Conservation (phyloP, 2,329 filamentous ascomycete species). For the Dactylellina sp. region DNA sequence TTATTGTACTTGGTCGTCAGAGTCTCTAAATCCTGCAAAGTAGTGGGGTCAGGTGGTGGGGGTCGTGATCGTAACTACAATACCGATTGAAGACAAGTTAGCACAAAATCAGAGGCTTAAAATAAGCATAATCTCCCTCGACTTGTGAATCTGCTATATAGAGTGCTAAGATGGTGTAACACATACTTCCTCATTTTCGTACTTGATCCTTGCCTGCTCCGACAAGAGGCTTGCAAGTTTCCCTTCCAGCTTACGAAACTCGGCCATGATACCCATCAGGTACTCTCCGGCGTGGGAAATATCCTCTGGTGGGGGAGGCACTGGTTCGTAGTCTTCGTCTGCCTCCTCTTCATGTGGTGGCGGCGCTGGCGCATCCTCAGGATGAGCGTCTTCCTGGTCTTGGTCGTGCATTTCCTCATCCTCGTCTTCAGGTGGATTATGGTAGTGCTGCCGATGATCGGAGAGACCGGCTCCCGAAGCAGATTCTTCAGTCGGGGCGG, state of each 20-base stretch:
- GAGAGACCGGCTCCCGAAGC: constrained; percentile 44
- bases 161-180: constrained; percentile 12
- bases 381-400: constrained; percentile 32
- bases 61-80: constrained; percentile 43
- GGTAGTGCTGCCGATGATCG: constrained; percentile 43
- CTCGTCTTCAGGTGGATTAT: constrained; percentile 34
- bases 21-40: constrained; percentile 44
- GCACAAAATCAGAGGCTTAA: too few relatives aligned
- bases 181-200: constrained; percentile 56
- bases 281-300: constrained; percentile 43
- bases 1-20: constrained; percentile 55
- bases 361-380: constrained; percentile 19
- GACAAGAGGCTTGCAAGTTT: constrained; percentile 43
- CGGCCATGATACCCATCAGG: constrained; percentile 53
- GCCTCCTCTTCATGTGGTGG: constrained; percentile 12
- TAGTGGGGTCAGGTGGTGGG: constrained; percentile 40
- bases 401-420: constrained; percentile 54
- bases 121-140: background rate
- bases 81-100: too few relatives aligned
- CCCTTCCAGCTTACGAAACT: constrained; percentile 54
- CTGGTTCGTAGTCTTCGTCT: background rate
- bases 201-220: constrained; percentile 51
- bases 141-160: constrained; percentile 14
- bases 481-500: constrained; percentile 54
- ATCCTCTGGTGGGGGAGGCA: constrained; percentile 2